Base-by-base conservation (phyloP, 2,329 filamentous ascomycete genomes). In the Teratosphaeria destructans region DNA sequence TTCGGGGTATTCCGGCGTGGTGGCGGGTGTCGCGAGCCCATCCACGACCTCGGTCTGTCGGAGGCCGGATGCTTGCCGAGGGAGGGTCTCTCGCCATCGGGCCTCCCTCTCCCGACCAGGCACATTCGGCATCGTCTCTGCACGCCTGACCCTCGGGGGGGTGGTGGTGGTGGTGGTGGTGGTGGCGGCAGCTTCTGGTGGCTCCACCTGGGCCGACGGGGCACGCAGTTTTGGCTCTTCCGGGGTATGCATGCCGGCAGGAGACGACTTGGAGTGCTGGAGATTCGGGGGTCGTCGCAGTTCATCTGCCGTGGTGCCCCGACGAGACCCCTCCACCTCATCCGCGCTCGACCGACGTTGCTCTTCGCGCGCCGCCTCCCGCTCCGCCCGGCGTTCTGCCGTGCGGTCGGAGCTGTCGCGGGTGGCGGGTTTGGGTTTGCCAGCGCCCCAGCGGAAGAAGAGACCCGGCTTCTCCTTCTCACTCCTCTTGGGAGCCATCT, bases 81-180 rank as follows among this genome's bases (percentile, higher is more conserved):
- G 63, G 27, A 60, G 55, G 29, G 62, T 32, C 19, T 63, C 62
- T 43, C 55, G 57, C 3, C 57, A 32, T 19, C 60, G 60, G 5
- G 34, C 14, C n/a, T 57, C 55, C 23, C 57, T 56, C 14, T 53
- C 34, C 19, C 60, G 54, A 26, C 59, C 54, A 23, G 59, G 27
- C 19, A 43, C 57, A 57, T 43, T 27, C 26, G 71, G 76, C 76
- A 76, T 77, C 0, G 75, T 79, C 56, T 78, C 71, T 32, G 76
- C 70, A 60, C 77, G 76, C 56, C 67, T 72, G 53, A 78, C 68
- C 39, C 59, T 60, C 27, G 74, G 71, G 23, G 23, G 23, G 23
- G 23, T 23, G 23, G 23, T 23, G 23, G 23, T 23, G 19, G 19
- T 19, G 19, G 19, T 19, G 19, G 19, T 19, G 19, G 19, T 19